Evolutionary conservation across 495 filamentous ascomycete genomes (phyloP).

Genomic region (Xylaria longipes): DNA sequence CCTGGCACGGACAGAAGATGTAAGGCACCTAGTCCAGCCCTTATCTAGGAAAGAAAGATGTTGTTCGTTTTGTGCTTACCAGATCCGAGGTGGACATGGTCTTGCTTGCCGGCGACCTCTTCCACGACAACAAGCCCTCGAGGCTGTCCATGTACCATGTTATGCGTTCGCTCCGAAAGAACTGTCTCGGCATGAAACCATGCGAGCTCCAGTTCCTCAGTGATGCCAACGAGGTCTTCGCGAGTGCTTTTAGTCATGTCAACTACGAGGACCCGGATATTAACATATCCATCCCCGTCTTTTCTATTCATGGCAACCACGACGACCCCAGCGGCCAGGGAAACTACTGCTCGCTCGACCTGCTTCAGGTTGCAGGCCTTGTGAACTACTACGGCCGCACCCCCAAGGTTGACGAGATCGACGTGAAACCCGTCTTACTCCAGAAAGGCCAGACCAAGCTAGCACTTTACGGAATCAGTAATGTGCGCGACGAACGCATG

Average conservation of each 20-base stretch:
- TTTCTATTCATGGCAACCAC: conserved; percentile 98
- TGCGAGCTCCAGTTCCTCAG: conserved; percentile 95
- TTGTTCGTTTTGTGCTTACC: conserved; percentile 19
- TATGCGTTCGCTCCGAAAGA: conserved; percentile 89
- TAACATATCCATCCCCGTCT: conserved; percentile 96
- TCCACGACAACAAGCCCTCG: conserved; percentile 99
- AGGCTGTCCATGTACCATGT: conserved; percentile 96
- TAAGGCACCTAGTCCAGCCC: conserved; percentile 33
- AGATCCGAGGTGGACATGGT: conserved; percentile 80
- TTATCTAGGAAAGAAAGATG: neutral
- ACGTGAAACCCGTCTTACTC: conserved; percentile 86
- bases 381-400: conserved; percentile 96
- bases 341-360: conserved; percentile 84
- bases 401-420: conserved; percentile 89
- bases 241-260: conserved; percentile 84
- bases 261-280: conserved; percentile 99
- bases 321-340: conserved; percentile 96
- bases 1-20: conserved; percentile 83
- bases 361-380: conserved; percentile 88
- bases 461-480: conserved; percentile 94
- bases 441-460: conserved; percentile 96
- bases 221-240: conserved; percentile 88
- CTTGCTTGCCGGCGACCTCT: conserved; percentile 89
- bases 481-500: conserved; percentile 93
- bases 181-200: conserved; percentile 92